phyloP scores from a whole-genome alignment of 2,329 filamentous ascomycete species.

The Pseudogymnoascus verrucosus region DNA sequence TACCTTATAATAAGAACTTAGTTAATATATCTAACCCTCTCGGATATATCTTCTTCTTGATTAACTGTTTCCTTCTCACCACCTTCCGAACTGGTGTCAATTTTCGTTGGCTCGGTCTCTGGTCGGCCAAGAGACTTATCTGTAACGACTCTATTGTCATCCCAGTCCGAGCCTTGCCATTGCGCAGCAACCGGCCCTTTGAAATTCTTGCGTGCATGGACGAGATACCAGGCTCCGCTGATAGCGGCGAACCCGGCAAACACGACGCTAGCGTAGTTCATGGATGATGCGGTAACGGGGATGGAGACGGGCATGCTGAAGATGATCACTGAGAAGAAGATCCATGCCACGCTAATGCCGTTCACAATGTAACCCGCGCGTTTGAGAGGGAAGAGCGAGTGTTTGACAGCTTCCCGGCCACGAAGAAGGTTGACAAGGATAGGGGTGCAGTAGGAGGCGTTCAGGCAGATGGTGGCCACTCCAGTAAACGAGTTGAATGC shows the following conservation, averaged over 20 bases:
- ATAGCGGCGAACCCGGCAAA: slow-evolving; percentile 55
- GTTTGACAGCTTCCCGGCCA: slow-evolving; percentile 54
- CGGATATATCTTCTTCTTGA: neutral
- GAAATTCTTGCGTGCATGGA: slow-evolving; percentile 55
- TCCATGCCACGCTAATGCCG: slow-evolving; percentile 60
- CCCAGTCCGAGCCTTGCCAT: neutral
- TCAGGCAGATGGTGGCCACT: slow-evolving; percentile 71
- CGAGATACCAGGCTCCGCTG: slow-evolving; percentile 55
- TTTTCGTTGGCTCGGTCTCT: neutral
- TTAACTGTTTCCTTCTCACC: neutral
- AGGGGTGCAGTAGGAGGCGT: slow-evolving; percentile 66
- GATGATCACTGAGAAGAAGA: slow-evolving; percentile 58
- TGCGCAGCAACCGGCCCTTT: slow-evolving; percentile 39
- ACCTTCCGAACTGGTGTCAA: neutral
- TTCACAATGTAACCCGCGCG: slow-evolving; percentile 63
- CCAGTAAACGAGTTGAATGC: slow-evolving; percentile 77
- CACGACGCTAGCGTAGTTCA: slow-evolving; percentile 62
- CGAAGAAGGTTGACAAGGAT: slow-evolving; percentile 64
- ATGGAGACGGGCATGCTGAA: slow-evolving; percentile 68
- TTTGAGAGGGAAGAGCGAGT: slow-evolving; percentile 62
- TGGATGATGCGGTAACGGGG: slow-evolving; percentile 45
- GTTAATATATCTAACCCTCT: neutral
- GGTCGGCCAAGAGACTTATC: neutral
- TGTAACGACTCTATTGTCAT: neutral
- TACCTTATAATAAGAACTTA: neutral